Evolutionary conservation across 148 eudicot species (phyloP), one percentile per base, ranked within the genome.

Genomic region (Cornus florida): DNA sequence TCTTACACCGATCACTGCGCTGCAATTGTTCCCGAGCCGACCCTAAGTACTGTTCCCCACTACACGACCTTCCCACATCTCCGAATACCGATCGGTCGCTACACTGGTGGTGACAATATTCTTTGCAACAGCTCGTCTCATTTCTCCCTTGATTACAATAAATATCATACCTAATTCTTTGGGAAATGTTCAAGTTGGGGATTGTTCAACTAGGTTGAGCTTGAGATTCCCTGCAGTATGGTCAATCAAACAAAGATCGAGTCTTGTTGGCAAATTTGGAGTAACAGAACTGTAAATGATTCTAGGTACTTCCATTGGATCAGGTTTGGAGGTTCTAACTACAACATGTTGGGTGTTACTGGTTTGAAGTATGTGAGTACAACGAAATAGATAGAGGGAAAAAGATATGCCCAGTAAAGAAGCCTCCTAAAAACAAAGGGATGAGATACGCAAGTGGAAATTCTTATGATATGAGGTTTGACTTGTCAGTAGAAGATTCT

Each of bases 131-230:
- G 28, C 28, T 28, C 28, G 28, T 28, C 28, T 28, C 28, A 28
- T 0, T 28, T 28, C 28, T 28, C n/a, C n/a, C n/a, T 28, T 28
- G 28, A 28, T 28, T 28, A 28, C 28, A 1, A 28, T 0, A 28
- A 28, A 1, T 28, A 28, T 28, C 28, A n/a, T n/a, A n/a, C n/a
- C n/a, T n/a, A n/a, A n/a, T n/a, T n/a, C n/a, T n/a, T n/a, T n/a
- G n/a, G n/a, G n/a, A n/a, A n/a, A n/a, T n/a, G n/a, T n/a, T n/a
- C n/a, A n/a, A n/a, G n/a, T n/a, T n/a, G n/a, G 79, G 60, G 79
- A 81, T 43, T 81, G 83, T 53, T 81, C 83, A 4, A 28, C 71
- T 7, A 76, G 75, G 71, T 20, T 81, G 79, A 81, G 79, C 46
- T 76, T 81, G 53, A 23, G 65, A 69, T 81, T 24, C 73, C 83